Base-by-base conservation (phyloP, 2,329 filamentous ascomycete species). In the Aspergillus udagawae region DNA sequence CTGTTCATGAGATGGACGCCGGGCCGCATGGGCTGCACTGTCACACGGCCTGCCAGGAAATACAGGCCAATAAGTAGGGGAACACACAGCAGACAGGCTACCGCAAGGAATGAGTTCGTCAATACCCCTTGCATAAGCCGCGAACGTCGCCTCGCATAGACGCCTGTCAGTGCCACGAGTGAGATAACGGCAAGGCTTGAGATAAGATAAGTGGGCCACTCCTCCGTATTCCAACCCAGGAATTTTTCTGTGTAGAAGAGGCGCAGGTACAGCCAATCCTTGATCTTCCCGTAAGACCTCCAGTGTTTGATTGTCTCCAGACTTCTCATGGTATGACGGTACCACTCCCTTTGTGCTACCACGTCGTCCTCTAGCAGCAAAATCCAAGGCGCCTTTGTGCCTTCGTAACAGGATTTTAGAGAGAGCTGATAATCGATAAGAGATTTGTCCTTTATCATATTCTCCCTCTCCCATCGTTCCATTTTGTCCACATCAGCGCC, bases 281-380 rank as follows among this genome's bases (percentile, higher is more conserved):
- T 52, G 41, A 66, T 49, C 4, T 21, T 25, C 4, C 60, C 63
- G 28, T 27, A 55, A 17, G 38, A 41, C 9, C 48, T 49, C 62
- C 59, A 60, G 1, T 56, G 51, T 49, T 76, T 67, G 6, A 74
- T 70, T n/a, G 66, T 61, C 25, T 71, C 60, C 12, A 80, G 65
- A 3, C 69, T 77, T 14, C 70, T 60, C 55, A 76, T 66, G 0
- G 75, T 76, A 9, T 74, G 71, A 41, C 72, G 66, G 58, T 76
- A 79, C 79, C 79, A 81, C 8, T 75, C 73, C 38, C 76, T 73
- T 65, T 77, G 73, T 32, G 77, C 78, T 9, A 82, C 60, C 7
- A 76, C 72, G 57, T 81, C 79, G 57, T 81, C 79, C 60, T 81
- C 79, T 8, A 81, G 65, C 54, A 81, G 74, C 20, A 73, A 68